Evolutionary conservation across 1,284 basidiomycete genomes (phyloP), one percentile per base, ranked within the genome.

Genomic region (Melampsora larici-populina): DNA sequence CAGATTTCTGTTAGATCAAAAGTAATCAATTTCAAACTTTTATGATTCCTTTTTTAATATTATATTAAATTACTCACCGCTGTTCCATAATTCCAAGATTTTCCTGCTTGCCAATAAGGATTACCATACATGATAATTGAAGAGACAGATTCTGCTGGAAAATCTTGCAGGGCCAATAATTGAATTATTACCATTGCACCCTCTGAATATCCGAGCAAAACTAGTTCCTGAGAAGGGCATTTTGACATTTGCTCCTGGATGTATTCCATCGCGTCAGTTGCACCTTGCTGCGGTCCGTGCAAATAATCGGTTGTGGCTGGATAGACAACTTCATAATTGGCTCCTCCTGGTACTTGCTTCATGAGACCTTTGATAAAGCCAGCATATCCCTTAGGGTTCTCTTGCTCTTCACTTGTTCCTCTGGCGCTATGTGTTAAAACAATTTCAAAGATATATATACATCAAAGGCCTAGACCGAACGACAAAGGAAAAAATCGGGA

Each of bases 121-220:
- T 73, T 73, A 33, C 71, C 71, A 49, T 48, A 73, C 31, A 73
- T 26, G 21, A 65, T 49, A 4, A 65, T 43, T 2, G 71, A 60
- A 31, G 60, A 40, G 2, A 73, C 46, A 1, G 48, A 49, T 1
- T 48, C n/a, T 7, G 26, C 9, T 2, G 60, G 60, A 18, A 73
- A 46, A 11, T 33, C 21, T 13, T 49, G 29, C 7, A n/a, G 65
- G 11, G 21, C 36, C 11, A 65, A 8, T 17, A 49, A 51, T 49
- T 51, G 60, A 21, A 58, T 36, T 3, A 18, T 2, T 21, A 66
- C 71, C 71, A 73, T 73, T 24, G 71, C 71, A 9, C 71, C 71
- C 51, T 51, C 62, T 3, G 71, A 73, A 26, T 73, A 73, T 2
- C n/a, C n/a, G n/a, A n/a, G n/a, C n/a, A n/a, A n/a, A n/a, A n/a